Conservation (phyloP, 352 stramenopile genomes). For the Globisporangium ultimum region DNA sequence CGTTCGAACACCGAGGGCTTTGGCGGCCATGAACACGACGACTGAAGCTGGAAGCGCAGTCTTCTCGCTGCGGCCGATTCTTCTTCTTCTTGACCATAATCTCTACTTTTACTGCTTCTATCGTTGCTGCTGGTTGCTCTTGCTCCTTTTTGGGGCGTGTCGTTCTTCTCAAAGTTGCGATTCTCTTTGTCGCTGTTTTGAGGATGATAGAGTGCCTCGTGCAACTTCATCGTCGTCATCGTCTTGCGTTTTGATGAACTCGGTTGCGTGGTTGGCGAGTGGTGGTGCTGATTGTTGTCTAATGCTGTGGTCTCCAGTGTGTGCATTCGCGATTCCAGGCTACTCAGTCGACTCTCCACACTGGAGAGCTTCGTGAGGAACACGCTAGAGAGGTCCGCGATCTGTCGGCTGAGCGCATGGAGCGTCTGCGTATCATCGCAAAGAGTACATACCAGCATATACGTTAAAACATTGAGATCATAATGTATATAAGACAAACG, state of each 20-base stretch:
- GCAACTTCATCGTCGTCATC: neutral
- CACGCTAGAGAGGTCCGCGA: slow-evolving; percentile 25
- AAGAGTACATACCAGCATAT: neutral
- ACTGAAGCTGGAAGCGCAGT: slow-evolving; percentile 22
- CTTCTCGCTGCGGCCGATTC: slow-evolving; percentile 8
- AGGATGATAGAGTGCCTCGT: neutral
- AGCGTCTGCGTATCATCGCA: slow-evolving; percentile 9
- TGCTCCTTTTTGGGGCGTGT: neutral
- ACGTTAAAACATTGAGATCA: neutral
- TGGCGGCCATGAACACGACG: slow-evolving; percentile 36
- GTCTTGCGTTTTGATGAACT: neutral
- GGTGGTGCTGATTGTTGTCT: neutral
- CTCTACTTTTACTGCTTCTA: slow-evolving; percentile 7
- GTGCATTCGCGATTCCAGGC: slow-evolving; percentile 30
- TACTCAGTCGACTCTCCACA: slow-evolving; percentile 30
- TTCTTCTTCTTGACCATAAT: neutral
- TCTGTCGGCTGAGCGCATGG: slow-evolving; percentile 25
- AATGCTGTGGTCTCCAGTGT: slow-evolving; percentile 11
- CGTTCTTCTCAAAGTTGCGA: neutral
- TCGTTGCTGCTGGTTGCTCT: slow-evolving; percentile 10
- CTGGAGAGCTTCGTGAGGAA: slow-evolving; percentile 33
- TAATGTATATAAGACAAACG: neutral
- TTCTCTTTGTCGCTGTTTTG: neutral
- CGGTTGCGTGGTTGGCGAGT: neutral
- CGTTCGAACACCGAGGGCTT: slow-evolving; percentile 36